Evolutionary conservation across 2,329 filamentous ascomycete genomes (phyloP), one percentile per base, ranked within the genome.

Genomic region (Orbilia brochopaga): DNA sequence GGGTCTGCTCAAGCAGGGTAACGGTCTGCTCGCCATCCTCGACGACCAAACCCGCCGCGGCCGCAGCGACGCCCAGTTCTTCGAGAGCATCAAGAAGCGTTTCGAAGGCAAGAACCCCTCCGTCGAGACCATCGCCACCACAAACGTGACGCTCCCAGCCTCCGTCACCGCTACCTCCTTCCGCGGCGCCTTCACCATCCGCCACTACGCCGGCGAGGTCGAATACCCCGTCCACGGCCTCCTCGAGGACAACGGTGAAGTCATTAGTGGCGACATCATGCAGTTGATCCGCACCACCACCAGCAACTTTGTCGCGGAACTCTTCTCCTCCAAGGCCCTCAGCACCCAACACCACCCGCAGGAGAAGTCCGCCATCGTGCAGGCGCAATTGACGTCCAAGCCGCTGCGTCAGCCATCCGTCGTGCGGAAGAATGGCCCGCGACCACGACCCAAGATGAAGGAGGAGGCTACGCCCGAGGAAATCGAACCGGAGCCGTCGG

Each of bases 311-410:
- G 87, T 99, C 15, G 84, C 88, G 32, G 90, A 92, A 55, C 86
- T 99, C 1, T 97, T 99, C 76, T 93, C 92, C n/a, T 94, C 97
- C 79, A 92, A 97, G 78, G 93, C 91, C 10, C 81, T 99, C 44
- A 91, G 95, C 78, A 96, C 92, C 6, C 86, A 97, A 30, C 88
- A 91, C n/a, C 94, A 99, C 78, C 94, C 94, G 0, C 88, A 92
- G 76, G 94, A 99, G 80, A 89, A 87, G 76, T 88, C 87, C 0
- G 91, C 94, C 0, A 92, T 99, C 73, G 91, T 97, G 83, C 93
- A 99, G 81, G 94, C 93, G 1, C 92, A 92, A 52, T 91, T 99
- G 75, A 96, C 92, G 81, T 97, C 93, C 1, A 97, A 96, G 81
- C 94, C 94, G 1, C 88, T 92, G 79, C 88, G 94, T 63, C 90